A percentile compares a stretch with the other conserved stretches of the same genome.
phyloP scores from a whole-genome alignment of 2,329 filamentous ascomycete species.

The Pseudogymnoascus sp. region DNA sequence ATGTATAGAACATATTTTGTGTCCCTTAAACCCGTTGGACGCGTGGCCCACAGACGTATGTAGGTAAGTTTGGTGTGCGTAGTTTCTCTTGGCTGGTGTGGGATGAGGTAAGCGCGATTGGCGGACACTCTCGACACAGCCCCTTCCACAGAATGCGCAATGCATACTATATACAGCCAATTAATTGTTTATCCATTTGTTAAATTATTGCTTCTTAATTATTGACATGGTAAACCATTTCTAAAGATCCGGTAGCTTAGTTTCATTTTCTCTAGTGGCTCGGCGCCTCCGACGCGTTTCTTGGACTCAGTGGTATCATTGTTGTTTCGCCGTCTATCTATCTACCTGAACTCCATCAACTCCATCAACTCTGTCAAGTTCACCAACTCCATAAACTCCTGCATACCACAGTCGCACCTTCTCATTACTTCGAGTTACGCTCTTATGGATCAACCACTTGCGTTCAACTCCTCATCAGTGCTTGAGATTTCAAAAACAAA shows the following conservation, averaged over 20 bases:
- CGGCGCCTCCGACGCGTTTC: neutral
- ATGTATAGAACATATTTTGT: neutral
- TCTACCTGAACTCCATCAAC: neutral
- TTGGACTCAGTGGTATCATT: neutral
- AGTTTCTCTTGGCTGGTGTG: neutral
- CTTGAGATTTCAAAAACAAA: conserved; percentile 25
- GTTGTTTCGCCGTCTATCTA: neutral
- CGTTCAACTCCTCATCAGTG: conserved; percentile 25
- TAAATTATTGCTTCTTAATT: neutral
- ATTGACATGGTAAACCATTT: neutral
- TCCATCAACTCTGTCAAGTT: neutral
- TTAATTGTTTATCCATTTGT: neutral
- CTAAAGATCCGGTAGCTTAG: neutral
- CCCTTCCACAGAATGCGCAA: neutral
- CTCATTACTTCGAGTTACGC: neutral
- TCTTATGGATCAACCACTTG: neutral
- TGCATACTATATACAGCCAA: neutral
- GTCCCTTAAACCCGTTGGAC: neutral
- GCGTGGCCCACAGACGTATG: neutral
- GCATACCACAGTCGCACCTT: neutral
- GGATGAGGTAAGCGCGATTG: neutral
- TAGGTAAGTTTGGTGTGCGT: neutral
- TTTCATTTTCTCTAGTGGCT: neutral
- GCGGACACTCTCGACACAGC: neutral
- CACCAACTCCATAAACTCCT: neutral